phyloP scores from a whole-genome alignment of 75 land plant species.

The Sequoiadendron giganteum region DNA sequence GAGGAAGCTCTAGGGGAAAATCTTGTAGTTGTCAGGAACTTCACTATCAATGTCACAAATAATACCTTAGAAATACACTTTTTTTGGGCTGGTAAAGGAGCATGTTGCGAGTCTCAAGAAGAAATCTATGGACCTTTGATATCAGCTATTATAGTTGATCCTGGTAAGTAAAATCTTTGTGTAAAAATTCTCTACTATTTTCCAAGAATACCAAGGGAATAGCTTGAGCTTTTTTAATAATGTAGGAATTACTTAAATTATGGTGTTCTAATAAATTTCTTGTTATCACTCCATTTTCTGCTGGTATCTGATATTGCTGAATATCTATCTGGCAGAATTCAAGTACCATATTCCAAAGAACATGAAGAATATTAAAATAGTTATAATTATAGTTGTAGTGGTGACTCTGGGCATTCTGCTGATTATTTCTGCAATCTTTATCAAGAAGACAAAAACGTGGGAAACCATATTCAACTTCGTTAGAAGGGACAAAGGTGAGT shows the following conservation, averaged over 20 bases:
- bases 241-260: too few relatives aligned
- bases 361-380: not conserved
- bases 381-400: not conserved
- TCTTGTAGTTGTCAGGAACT: constrained; percentile 2
- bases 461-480: not conserved
- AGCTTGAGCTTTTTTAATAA: not conserved
- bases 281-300: not conserved
- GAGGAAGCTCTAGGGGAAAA: not conserved
- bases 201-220: not conserved
- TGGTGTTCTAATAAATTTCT: too few relatives aligned
- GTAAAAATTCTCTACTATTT: not conserved
- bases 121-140: constrained; percentile 57
- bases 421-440: not conserved
- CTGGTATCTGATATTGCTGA: not conserved
- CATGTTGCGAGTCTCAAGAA: constrained; percentile 38
- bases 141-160: constrained; percentile 57
- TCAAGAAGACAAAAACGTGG: not conserved
- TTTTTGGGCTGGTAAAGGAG: constrained; percentile 43
- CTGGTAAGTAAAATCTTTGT: constrained; percentile 36
- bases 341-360: not conserved
- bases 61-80: constrained; percentile 17
- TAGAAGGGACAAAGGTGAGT: not conserved
- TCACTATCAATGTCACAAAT: not conserved
- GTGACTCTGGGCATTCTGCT: not conserved
- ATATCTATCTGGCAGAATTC: not conserved